Conservation (phyloP, 495 filamentous ascomycete species). For the Penicillium canescens region DNA sequence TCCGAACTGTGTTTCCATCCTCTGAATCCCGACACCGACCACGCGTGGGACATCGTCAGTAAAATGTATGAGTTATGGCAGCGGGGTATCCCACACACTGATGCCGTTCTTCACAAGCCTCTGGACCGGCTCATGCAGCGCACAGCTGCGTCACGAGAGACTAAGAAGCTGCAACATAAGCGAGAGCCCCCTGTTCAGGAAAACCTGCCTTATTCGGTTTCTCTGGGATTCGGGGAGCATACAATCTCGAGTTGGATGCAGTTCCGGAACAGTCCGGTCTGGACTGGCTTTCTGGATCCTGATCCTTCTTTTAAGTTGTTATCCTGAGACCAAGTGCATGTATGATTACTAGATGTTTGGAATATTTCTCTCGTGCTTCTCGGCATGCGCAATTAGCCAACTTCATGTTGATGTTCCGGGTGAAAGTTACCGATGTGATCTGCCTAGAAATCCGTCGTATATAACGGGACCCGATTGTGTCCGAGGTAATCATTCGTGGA, state of each 20-base stretch:
- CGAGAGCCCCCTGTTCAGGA: neutral
- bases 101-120: slow-evolving; percentile 64
- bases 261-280: neutral
- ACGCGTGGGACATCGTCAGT: slow-evolving; percentile 71
- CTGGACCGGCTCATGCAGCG: slow-evolving; percentile 46
- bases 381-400: no score
- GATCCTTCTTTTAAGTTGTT: neutral
- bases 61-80: slow-evolving; percentile 51
- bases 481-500: no score
- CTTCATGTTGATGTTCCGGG: no score
- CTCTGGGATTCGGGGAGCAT: neutral
- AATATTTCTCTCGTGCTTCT: no score
- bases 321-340: no score
- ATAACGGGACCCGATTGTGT: no score
- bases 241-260: neutral
- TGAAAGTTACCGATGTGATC: no score
- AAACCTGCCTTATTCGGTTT: neutral
- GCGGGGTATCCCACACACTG: slow-evolving; percentile 40
- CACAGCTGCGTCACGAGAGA: neutral
- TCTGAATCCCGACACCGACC: slow-evolving; percentile 59
- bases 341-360: no score
- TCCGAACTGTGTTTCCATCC: slow-evolving; percentile 68
- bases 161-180: neutral
- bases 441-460: no score
- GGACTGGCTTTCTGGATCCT: neutral